A percentile compares a stretch with the other conserved stretches of the same genome.
Conservation (phyloP, 2,329 filamentous ascomycete genomes). For the Acephala macrosclerotiorum region DNA sequence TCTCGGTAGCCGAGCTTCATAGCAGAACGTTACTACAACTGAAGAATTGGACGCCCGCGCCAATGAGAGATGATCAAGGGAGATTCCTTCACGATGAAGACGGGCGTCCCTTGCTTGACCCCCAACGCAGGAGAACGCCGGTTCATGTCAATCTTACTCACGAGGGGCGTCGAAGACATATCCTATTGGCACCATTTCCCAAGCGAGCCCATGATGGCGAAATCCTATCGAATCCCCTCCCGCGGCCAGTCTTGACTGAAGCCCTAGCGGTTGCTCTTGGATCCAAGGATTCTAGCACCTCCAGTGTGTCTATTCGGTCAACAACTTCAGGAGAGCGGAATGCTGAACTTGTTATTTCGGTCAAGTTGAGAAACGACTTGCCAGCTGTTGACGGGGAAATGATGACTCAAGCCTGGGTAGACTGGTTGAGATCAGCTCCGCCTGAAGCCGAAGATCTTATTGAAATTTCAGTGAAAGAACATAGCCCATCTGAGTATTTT, state of each 20-base stretch:
- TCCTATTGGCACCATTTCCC: not conserved
- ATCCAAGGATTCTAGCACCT: not conserved
- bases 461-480: not conserved
- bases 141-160: not conserved
- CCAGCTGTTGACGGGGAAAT: not conserved
- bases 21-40: not conserved
- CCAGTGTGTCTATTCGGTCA: not conserved
- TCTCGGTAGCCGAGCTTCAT: not conserved
- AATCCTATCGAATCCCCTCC: not conserved
- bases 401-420: not conserved
- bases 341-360: not conserved
- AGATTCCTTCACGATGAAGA: not conserved
- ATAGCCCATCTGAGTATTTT: not conserved
- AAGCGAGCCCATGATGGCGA: not conserved
- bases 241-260: not conserved
- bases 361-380: not conserved
- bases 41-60: not conserved
- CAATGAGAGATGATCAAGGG: not conserved
- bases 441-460: not conserved
- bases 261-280: not conserved
- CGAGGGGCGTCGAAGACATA: not conserved
- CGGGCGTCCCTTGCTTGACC: not conserved
- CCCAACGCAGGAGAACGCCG: not conserved
- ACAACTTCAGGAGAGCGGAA: not conserved
- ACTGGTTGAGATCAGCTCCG: not conserved